Evolutionary conservation across 331 rosid species (phyloP).

Genomic region (Acacia pycnantha): DNA sequence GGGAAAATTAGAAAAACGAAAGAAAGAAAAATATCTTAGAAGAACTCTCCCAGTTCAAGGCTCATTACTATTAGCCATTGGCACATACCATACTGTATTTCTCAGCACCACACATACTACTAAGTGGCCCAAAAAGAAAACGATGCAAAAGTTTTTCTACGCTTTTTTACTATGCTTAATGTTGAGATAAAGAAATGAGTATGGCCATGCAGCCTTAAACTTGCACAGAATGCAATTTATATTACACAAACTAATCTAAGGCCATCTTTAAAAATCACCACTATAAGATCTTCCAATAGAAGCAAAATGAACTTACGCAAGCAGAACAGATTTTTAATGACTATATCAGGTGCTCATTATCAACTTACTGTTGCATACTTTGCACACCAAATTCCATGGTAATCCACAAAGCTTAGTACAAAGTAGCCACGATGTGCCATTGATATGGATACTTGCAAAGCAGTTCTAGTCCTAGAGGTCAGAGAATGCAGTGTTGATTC

Average conservation of each 20-base stretch:
- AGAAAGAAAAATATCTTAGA: neutral
- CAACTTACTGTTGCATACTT: slow-evolving; percentile 3
- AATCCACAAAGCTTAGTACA: neutral
- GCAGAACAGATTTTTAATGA: neutral
- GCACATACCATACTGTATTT: too few species aligned
- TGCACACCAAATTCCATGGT: neutral
- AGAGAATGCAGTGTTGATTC: neutral
- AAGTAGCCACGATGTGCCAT: neutral
- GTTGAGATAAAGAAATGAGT: neutral
- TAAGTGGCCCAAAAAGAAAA: neutral
- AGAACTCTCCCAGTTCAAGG: slow-evolving; percentile 1
- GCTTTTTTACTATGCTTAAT: neutral
- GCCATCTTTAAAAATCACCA: slow-evolving; percentile 12
- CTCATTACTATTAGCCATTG: neutral
- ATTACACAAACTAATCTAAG: neutral
- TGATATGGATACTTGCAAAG: neutral
- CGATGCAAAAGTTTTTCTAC: slow-evolving; percentile 6
- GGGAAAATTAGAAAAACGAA: neutral
- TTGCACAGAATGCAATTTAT: neutral
- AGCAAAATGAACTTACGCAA: slow-evolving; percentile 12
- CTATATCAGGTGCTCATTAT: neutral
- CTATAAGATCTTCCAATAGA: slow-evolving; percentile 1
- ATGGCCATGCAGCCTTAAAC: neutral
- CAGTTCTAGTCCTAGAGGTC: neutral
- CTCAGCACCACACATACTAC: neutral